Percentiles rank a stretch among this genome's conserved stretches.
phyloP scores from a whole-genome alignment of 2,329 filamentous ascomycete genomes.

The Orbilia quercus region DNA sequence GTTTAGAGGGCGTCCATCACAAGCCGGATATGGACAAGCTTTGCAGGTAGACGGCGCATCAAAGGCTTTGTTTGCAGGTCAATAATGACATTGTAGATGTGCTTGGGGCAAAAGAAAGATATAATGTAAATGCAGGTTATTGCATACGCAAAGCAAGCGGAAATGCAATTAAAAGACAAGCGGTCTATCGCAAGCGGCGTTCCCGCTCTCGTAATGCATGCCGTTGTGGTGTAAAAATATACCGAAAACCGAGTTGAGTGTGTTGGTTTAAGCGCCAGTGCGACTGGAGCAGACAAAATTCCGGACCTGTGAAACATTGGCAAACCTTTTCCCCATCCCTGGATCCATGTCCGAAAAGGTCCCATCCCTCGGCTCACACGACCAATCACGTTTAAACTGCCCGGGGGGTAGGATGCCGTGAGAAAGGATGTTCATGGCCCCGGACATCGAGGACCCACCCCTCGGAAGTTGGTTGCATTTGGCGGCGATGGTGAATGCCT shows the following conservation, averaged over 20 bases:
- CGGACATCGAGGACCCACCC: too few relatives aligned
- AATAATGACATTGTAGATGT: slow-evolving; percentile 35
- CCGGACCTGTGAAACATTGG: slow-evolving; percentile 40
- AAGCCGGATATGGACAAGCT: neutral
- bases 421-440: too few relatives aligned
- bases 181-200: slow-evolving; percentile 34
- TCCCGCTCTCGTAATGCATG: slow-evolving; percentile 27
- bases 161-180: slow-evolving; percentile 21
- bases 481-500: too few relatives aligned
- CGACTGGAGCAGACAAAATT: slow-evolving; percentile 33
- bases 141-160: slow-evolving; percentile 30
- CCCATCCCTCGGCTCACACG: slow-evolving; percentile 13
- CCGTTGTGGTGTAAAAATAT: slow-evolving; percentile 13
- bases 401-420: too few relatives aligned
- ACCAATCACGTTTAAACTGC: slow-evolving; percentile 23
- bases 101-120: slow-evolving; percentile 2
- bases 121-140: slow-evolving; percentile 13
- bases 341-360: slow-evolving; percentile 21
- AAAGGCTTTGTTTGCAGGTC: slow-evolving; percentile 41
- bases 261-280: slow-evolving; percentile 50
- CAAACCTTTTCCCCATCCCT: slow-evolving; percentile 28
- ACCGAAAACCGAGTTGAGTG: slow-evolving; percentile 38
- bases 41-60: slow-evolving; percentile 28
- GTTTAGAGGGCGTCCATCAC: neutral
- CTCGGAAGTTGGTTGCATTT: too few relatives aligned